phyloP scores from a whole-genome alignment of 352 stramenopile species.

The Globisporangium paddicum region DNA sequence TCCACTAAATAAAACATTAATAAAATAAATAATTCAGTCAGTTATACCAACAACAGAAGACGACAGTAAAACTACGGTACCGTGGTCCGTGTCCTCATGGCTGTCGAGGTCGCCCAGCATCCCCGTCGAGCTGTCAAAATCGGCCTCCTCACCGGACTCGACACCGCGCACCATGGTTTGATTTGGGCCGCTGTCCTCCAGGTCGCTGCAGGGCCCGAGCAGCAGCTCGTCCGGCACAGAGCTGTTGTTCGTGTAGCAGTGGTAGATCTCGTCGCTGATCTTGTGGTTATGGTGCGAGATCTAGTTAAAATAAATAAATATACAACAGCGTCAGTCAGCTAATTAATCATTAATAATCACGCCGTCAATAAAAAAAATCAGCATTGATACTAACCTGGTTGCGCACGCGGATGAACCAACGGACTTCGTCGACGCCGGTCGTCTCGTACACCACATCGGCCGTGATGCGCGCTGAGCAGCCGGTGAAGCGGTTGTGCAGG shows the following conservation, averaged over 20 bases:
- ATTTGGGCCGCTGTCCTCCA: constrained; percentile 1
- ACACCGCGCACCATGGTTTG: constrained; percentile 17
- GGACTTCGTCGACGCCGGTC: constrained; percentile 28
- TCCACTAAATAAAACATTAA: too few relatives aligned
- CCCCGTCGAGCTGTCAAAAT: constrained; percentile 17
- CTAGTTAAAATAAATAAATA: constrained; percentile 18
- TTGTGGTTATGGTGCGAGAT: constrained; percentile 75
- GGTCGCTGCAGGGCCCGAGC: constrained; percentile 25
- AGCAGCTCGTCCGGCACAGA: constrained; percentile 68
- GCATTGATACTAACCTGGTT: too few relatives aligned
- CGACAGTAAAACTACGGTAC: not conserved
- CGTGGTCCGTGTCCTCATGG: constrained; percentile 5
- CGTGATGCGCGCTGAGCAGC: constrained; percentile 66
- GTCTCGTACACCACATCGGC: constrained; percentile 75
- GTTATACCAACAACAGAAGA: too few relatives aligned
- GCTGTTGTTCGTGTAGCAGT: constrained; percentile 79
- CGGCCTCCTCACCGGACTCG: constrained; percentile 24
- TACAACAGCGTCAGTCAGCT: not conserved
- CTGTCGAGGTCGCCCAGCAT: constrained; percentile 13
- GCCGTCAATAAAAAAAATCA: not conserved
- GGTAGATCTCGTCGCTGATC: constrained; percentile 75
- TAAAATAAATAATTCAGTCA: too few relatives aligned
- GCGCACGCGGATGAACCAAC: constrained; percentile 69
- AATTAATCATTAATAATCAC: not conserved
- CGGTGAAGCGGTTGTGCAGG: constrained; percentile 75